These are phyloP conservation scores for Ceratocystis diversiconidia DNA, from an alignment of 2,329 filamentous ascomycete species.

Conservation along the genomic window DNA sequence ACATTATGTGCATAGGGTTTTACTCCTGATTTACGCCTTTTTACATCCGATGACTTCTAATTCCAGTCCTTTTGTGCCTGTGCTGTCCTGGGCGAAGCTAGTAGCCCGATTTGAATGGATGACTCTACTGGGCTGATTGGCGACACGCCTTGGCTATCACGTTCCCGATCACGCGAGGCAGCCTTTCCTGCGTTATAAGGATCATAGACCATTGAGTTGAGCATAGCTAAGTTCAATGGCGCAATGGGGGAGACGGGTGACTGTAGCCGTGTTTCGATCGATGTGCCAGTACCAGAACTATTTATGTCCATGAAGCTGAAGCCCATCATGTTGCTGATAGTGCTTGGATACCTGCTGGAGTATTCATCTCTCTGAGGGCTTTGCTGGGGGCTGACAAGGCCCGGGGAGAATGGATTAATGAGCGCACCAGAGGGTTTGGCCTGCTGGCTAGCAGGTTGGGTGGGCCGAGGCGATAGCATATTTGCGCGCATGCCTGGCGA, in stretches of 20 bases:
- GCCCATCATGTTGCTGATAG: slow-evolving; percentile 9
- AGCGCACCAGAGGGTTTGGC: slow-evolving; percentile 1
- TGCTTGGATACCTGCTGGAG: slow-evolving; percentile 15
- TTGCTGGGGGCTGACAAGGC: not conserved
- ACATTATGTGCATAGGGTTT: not conserved
- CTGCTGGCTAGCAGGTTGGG: slow-evolving; percentile 24
- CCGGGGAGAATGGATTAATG: not conserved
- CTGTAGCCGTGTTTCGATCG: not conserved
- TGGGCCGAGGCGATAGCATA: not conserved
- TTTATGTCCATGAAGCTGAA: slow-evolving; percentile 7
- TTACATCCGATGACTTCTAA: not conserved
- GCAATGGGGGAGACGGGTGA: not conserved
- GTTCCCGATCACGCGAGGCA: slow-evolving; percentile 20
- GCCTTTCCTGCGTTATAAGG: slow-evolving; percentile 27
- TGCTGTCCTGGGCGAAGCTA: slow-evolving; percentile 9
- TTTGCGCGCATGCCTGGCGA: slow-evolving; percentile 13
- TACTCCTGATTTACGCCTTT: not conserved
- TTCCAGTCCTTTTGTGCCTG: slow-evolving; percentile 6
- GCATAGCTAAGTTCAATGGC: slow-evolving; percentile 22
- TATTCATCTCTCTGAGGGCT: slow-evolving; percentile 2
- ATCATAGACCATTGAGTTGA: slow-evolving; percentile 41
- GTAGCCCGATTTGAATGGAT: slow-evolving; percentile 14
- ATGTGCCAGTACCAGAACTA: not conserved
- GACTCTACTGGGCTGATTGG: slow-evolving; percentile 8
- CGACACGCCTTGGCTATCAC: slow-evolving; percentile 26